A percentile compares a stretch with the other conserved stretches of the same genome.
Evolutionary conservation across 345 rosid genomes (phyloP).

Genomic region (Salix arbutifolia): DNA sequence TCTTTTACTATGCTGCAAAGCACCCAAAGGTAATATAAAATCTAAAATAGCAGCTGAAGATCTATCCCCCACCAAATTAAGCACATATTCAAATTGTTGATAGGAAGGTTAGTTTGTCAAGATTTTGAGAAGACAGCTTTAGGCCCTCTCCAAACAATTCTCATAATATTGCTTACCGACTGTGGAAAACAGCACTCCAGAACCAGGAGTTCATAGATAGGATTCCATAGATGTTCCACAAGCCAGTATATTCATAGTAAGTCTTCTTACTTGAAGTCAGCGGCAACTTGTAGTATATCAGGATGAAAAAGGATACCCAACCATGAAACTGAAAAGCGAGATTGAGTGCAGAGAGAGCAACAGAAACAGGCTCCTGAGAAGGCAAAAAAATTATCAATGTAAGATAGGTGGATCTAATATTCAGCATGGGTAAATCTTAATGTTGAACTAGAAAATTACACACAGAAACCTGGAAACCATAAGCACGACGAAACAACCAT

Average conservation of each 20-base stretch:
- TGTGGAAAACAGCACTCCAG: constrained; percentile 84
- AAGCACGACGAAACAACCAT: constrained; percentile 81
- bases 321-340: constrained; percentile 83
- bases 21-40: constrained; percentile 2
- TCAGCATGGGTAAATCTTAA: constrained; percentile 1
- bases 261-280: constrained; percentile 56
- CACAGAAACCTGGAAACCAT: constrained; percentile 61
- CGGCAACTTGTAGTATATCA: constrained; percentile 68
- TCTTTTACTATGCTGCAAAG: neutral
- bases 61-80: neutral
- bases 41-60: neutral
- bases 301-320: constrained; percentile 87
- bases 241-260: constrained; percentile 67
- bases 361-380: constrained; percentile 77
- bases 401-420: neutral
- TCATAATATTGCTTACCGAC: constrained; percentile 49
- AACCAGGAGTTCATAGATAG: constrained; percentile 83
- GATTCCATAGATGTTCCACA: constrained; percentile 68
- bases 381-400: constrained; percentile 7
- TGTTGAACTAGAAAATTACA: neutral
- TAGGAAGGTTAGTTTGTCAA: neutral
- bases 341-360: constrained; percentile 71
- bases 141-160: neutral
- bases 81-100: neutral
- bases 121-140: neutral